These are phyloP conservation scores for Beta vulgaris DNA, from an alignment of 148 eudicot species.

Conservation along the genomic window DNA sequence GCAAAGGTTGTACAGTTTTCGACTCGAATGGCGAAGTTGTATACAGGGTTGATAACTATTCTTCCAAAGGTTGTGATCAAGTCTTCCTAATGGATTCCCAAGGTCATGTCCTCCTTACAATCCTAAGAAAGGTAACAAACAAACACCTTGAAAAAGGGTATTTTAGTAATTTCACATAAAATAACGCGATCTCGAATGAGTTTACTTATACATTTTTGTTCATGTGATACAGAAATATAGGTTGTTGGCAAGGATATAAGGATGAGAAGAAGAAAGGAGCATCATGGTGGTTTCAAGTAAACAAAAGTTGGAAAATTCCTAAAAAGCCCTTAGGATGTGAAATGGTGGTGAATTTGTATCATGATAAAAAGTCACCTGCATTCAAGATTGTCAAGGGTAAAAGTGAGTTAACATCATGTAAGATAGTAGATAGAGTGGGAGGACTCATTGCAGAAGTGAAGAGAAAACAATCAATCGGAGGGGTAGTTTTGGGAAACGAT, in stretches of 20 bases:
- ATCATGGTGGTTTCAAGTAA: slow-evolving; percentile 37
- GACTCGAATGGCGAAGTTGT: slow-evolving; percentile 44
- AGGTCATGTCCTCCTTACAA: slow-evolving; percentile 43
- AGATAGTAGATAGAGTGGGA: slow-evolving; percentile 34
- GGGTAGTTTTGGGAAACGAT: slow-evolving; percentile 45
- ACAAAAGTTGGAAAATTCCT: slow-evolving; percentile 24
- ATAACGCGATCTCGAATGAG: background rate
- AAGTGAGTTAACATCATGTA: slow-evolving; percentile 19
- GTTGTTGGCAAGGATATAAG: slow-evolving; percentile 39
- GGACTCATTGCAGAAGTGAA: slow-evolving; percentile 46
- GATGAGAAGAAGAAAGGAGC: slow-evolving; percentile 25
- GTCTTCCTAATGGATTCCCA: slow-evolving; percentile 46
- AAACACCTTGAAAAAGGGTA: background rate
- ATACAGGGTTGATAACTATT: slow-evolving; percentile 48
- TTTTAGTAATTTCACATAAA: background rate
- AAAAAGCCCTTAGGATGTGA: slow-evolving; percentile 21
- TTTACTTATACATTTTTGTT: background rate
- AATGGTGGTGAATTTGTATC: slow-evolving; percentile 22
- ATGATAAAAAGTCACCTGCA: slow-evolving; percentile 16
- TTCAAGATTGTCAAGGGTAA: slow-evolving; percentile 29
- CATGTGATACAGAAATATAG: slow-evolving; percentile 33
- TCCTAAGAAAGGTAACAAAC: slow-evolving; percentile 36
- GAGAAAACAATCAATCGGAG: slow-evolving; percentile 35
- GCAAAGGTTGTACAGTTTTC: slow-evolving; percentile 48
- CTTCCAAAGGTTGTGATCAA: slow-evolving; percentile 28